These are phyloP conservation scores for Arbutus unedo DNA, from an alignment of 148 eudicot species.

Conservation along the genomic window DNA sequence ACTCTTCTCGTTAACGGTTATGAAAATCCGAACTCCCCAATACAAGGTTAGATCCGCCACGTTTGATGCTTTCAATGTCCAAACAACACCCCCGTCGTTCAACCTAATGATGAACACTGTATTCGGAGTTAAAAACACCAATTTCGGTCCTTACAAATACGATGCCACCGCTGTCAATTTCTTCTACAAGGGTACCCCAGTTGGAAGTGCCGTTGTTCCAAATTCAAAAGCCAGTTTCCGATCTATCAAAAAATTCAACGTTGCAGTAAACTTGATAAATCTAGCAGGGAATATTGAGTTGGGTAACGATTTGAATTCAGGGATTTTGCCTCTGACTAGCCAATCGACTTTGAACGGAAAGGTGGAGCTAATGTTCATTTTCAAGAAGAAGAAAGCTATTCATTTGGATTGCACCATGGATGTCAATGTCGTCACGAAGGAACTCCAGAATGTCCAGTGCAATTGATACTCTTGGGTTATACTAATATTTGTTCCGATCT, in stretches of 20 bases:
- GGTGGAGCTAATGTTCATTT: not conserved
- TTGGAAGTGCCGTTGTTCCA: not conserved
- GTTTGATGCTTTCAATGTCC: not conserved
- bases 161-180: not conserved
- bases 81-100: not conserved
- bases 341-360: conserved; percentile 16
- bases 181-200: not conserved
- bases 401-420: not conserved
- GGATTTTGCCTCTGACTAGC: conserved; percentile 20
- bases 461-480: not conserved
- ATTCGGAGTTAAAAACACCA: conserved; percentile 17
- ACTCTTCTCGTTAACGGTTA: conserved; percentile 12
- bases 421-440: not conserved
- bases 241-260: conserved; percentile 12
- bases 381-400: conserved; percentile 18
- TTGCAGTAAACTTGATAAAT: not conserved
- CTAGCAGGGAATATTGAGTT: not conserved
- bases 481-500: too few species aligned
- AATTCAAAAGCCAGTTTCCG: not conserved
- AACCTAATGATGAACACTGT: not conserved
- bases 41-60: conserved; percentile 11
- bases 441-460: not conserved
- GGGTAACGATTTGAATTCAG: not conserved
- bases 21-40: conserved; percentile 19
- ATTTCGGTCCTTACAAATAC: conserved; percentile 9